Evolutionary conservation across 2,329 filamentous ascomycete genomes (phyloP), one percentile per base, ranked within the genome.

Genomic region (Penicillium corylophilum): DNA sequence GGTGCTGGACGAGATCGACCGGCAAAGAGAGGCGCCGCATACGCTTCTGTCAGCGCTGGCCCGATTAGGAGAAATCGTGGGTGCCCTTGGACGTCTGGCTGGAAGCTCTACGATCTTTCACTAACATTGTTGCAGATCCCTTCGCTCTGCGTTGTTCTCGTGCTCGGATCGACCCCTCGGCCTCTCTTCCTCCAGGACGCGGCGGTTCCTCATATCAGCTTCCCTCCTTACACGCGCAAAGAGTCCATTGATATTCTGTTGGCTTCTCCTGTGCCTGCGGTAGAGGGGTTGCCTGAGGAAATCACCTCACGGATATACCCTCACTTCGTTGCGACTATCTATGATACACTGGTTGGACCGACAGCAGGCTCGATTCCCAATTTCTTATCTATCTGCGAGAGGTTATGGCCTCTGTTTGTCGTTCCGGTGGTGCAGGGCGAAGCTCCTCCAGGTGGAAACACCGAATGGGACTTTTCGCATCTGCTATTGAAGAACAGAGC

Each of bases 1-100:
- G 51, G 89, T 96, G 10, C 81, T 97, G 56, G 94, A 97, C 75
- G 89, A 85, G 10, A 86, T 97, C 51, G 93, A 97, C 69, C 82
- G 81, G 56, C 89, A 96, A 69, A 81, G 87, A 64, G 93, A 97
- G 65, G 84, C 88, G 5, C 84, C 88, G 5, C 80, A 84, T 2
- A 95, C 90, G 1, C 74, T 97, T 13, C 74, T 96, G 4, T 86
- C 92, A 28, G 91, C 89, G 12, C 74, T 99, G 55, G 89, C 88
- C 20, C 82, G 92, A 54, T 71, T 99, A 18, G 87, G 89, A 13
- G 91, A 96, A 70, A 81, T 87, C 54, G 89, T 94, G 74, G 63
- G 85, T 74, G 2, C 9, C n/a, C n/a, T 12, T 38, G 28, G 13
- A 16, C 18, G 29, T 16, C 22, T n/a, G 22, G 22, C 24, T 31